A percentile compares a stretch with the other conserved stretches of the same genome.
Evolutionary conservation across 768 basidiomycete genomes (phyloP).

Genomic region (Pleurotus ostreatus): DNA sequence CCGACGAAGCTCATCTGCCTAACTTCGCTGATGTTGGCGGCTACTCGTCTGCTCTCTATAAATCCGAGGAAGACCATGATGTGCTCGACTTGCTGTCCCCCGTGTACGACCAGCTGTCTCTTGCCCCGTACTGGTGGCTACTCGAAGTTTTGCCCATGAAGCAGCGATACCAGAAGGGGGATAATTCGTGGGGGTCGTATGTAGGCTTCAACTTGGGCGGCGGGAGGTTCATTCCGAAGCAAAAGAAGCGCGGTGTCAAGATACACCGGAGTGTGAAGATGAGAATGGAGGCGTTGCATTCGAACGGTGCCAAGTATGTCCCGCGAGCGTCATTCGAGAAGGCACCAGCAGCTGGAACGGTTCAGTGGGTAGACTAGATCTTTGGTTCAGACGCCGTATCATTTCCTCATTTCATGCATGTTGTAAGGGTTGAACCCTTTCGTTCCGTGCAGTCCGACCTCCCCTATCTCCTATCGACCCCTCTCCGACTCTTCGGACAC

Average conservation of each 20-base stretch:
- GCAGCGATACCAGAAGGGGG: slow-evolving; percentile 28
- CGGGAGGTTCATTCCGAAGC: slow-evolving; percentile 35
- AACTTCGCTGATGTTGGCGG: neutral
- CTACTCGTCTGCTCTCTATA: neutral
- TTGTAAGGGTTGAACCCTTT: no score
- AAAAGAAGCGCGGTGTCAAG: slow-evolving; percentile 32
- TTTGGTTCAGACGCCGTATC: no score
- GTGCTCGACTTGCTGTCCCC: slow-evolving; percentile 43
- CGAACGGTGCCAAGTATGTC: slow-evolving; percentile 28
- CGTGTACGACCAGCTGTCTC: slow-evolving; percentile 46
- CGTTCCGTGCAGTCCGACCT: no score
- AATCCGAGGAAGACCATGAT: slow-evolving; percentile 50
- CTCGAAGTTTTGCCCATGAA: slow-evolving; percentile 46
- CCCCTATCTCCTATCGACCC: no score
- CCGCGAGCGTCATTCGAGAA: slow-evolving; percentile 34
- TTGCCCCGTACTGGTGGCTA: slow-evolving; percentile 51
- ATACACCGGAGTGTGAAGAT: slow-evolving; percentile 49
- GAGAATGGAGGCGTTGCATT: slow-evolving; percentile 46
- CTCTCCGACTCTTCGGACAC: no score
- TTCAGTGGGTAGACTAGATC: slow-evolving; percentile 30
- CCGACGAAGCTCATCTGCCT: neutral
- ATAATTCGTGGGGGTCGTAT: slow-evolving; percentile 22
- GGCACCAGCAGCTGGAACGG: slow-evolving; percentile 14
- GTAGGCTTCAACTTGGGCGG: slow-evolving; percentile 29
- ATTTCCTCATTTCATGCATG: no score